phyloP scores from a whole-genome alignment of 768 basidiomycete species.

The Kockovaella imperatae region DNA sequence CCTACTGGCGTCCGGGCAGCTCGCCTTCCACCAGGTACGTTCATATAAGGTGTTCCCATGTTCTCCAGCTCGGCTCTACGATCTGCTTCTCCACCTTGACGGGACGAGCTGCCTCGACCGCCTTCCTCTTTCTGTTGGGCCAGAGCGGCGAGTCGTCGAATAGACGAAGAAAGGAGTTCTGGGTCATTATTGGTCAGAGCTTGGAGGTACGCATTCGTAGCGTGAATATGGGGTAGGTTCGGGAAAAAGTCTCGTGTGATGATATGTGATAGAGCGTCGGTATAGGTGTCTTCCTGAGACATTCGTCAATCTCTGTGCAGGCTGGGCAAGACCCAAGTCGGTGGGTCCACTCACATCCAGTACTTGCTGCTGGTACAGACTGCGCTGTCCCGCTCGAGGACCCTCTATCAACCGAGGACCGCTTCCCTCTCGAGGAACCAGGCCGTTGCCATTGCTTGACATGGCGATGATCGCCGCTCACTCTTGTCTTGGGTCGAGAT shows the following conservation, averaged over 20 bases:
- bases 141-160: conserved; percentile 60
- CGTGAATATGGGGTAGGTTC: conserved; percentile 77
- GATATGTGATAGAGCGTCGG: conserved; percentile 76
- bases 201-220: conserved; percentile 76
- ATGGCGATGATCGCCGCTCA: too few relatives aligned
- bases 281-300: conserved; percentile 79
- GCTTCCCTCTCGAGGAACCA: conserved; percentile 20
- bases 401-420: conserved; percentile 22
- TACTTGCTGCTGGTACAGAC: conserved; percentile 34
- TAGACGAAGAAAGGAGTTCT: conserved; percentile 64
- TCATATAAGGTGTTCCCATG: conserved; percentile 36
- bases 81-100: conserved; percentile 3
- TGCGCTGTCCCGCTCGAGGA: conserved; percentile 25
- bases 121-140: conserved; percentile 29
- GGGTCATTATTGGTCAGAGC: conserved; percentile 71
- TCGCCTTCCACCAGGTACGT: conserved; percentile 18
- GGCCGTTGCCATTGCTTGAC: conserved; percentile 14
- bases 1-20: conserved; percentile 34
- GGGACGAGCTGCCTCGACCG: not conserved
- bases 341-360: conserved; percentile 27
- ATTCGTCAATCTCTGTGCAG: conserved; percentile 1
- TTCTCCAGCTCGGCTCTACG: conserved; percentile 29
- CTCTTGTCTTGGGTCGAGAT: too few relatives aligned
- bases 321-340: not conserved
- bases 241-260: conserved; percentile 98